phyloP scores from a whole-genome alignment of 2,329 filamentous ascomycete genomes.

The Blumeria graminis region DNA sequence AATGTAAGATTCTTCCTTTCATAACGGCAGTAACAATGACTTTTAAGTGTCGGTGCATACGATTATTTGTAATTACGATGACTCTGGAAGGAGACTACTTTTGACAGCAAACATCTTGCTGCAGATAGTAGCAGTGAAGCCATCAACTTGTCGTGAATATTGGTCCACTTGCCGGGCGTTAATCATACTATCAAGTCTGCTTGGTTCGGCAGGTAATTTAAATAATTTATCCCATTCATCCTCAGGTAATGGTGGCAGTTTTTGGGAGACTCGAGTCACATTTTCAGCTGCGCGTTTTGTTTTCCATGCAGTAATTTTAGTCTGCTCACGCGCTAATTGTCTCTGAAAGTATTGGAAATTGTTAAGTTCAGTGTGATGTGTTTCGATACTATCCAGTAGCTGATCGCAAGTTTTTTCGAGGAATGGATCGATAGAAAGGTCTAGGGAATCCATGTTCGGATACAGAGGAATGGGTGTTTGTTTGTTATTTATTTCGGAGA shows the following conservation, averaged over 20 bases:
- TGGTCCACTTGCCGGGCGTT: slow-evolving; percentile 93
- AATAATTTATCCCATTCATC: slow-evolving; percentile 97
- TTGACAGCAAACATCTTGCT: slow-evolving; percentile 97
- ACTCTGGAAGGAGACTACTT: slow-evolving; percentile 33
- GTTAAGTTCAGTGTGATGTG: slow-evolving; percentile 95
- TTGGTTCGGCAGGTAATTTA: slow-evolving; percentile 91
- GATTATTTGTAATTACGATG: slow-evolving; percentile 3
- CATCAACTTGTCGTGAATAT: slow-evolving; percentile 91
- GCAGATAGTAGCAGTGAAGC: slow-evolving; percentile 74
- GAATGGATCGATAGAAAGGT: slow-evolving; percentile 88
- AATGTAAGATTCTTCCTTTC: too few relatives aligned
- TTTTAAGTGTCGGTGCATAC: too few relatives aligned
- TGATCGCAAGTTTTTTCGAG: slow-evolving; percentile 96
- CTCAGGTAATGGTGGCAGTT: slow-evolving; percentile 74
- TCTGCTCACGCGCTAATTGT: slow-evolving; percentile 76
- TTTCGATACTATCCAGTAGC: slow-evolving; percentile 87
- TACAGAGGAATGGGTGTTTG: slow-evolving; percentile 41
- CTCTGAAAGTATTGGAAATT: slow-evolving; percentile 97
- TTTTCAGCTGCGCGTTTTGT: slow-evolving; percentile 94
- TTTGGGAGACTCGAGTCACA: slow-evolving; percentile 55
- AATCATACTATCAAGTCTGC: slow-evolving; percentile 75
- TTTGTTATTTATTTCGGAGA: slow-evolving; percentile 51
- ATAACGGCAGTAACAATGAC: too few relatives aligned
- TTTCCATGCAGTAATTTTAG: slow-evolving; percentile 94
- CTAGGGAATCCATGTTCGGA: slow-evolving; percentile 66